These are phyloP conservation scores for Exophiala oligosperma DNA, from an alignment of 2,329 filamentous ascomycete species.

Conservation along the genomic window DNA sequence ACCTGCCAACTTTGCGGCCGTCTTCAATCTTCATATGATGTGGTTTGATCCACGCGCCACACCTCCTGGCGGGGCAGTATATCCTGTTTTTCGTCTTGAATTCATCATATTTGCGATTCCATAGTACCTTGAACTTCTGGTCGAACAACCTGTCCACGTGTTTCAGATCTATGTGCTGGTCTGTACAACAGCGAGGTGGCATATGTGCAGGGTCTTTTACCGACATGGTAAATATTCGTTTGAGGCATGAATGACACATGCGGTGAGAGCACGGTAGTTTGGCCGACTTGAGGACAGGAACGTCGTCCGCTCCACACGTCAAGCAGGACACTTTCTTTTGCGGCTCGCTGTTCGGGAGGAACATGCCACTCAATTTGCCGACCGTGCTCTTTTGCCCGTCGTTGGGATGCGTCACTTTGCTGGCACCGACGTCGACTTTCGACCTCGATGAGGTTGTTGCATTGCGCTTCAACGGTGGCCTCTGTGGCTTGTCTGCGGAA, in stretches of 20 bases:
- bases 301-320: constrained; percentile 67
- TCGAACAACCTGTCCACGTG: constrained; percentile 77
- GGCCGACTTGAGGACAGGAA: constrained; percentile 62
- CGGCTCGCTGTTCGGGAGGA: constrained; percentile 18
- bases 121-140: constrained; percentile 69
- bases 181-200: constrained; percentile 79
- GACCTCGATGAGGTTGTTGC: constrained; percentile 16
- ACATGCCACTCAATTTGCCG: constrained; percentile 17
- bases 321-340: constrained; percentile 66
- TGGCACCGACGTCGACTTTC: constrained; percentile 8
- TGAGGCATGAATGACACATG: constrained; percentile 78
- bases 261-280: constrained; percentile 76
- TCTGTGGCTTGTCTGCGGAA: constrained; percentile 8
- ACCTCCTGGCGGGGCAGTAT: constrained; percentile 72
- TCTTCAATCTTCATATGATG: constrained; percentile 61
- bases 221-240: constrained; percentile 72
- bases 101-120: constrained; percentile 80
- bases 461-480: constrained; percentile 19
- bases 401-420: constrained; percentile 4
- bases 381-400: constrained; percentile 11
- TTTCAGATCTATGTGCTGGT: constrained; percentile 70
- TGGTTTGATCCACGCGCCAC: constrained; percentile 78
- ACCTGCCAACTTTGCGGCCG: constrained; percentile 67
- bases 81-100: constrained; percentile 72
- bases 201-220: constrained; percentile 76